Evolutionary conservation across 371 early-diverging fungal species (phyloP).

Genomic region (Circinella umbellata): DNA sequence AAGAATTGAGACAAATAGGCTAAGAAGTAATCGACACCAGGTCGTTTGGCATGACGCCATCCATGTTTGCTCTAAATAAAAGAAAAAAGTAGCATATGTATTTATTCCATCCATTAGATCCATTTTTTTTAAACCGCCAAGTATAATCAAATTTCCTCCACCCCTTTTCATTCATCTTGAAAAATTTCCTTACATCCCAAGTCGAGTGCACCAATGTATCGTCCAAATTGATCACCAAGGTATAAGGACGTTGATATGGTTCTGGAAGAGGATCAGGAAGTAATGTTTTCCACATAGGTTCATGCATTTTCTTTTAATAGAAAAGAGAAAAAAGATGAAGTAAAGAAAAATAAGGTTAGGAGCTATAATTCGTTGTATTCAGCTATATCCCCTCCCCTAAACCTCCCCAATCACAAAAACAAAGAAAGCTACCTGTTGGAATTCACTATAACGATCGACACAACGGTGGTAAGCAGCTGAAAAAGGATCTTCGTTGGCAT

Average conservation of each 20-base stretch:
- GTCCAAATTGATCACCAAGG: constrained; percentile 92
- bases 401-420: not conserved
- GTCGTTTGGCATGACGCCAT: constrained; percentile 95
- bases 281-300: constrained; percentile 83
- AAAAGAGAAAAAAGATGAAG: no score
- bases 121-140: no score
- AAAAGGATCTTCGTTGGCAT: constrained; percentile 38
- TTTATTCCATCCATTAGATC: not conserved
- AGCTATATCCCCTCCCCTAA: not conserved
- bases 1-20: constrained; percentile 88
- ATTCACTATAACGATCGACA: constrained; percentile 45
- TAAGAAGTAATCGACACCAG: constrained; percentile 94
- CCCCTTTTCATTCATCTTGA: not conserved
- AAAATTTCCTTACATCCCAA: constrained; percentile 82
- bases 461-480: constrained; percentile 48
- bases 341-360: no score
- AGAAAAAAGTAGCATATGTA: no score
- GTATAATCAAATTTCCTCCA: no score
- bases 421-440: constrained; percentile 31
- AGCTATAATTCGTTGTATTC: not conserved
- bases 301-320: constrained; percentile 36
- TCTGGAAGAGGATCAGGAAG: constrained; percentile 88
- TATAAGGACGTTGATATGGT: constrained; percentile 83
- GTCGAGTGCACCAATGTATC: constrained; percentile 90
- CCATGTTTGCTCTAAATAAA: constrained; percentile 75